These are phyloP conservation scores for Volvariella surrecta DNA, from an alignment of 1,284 basidiomycete genomes.

Conservation along the genomic window DNA sequence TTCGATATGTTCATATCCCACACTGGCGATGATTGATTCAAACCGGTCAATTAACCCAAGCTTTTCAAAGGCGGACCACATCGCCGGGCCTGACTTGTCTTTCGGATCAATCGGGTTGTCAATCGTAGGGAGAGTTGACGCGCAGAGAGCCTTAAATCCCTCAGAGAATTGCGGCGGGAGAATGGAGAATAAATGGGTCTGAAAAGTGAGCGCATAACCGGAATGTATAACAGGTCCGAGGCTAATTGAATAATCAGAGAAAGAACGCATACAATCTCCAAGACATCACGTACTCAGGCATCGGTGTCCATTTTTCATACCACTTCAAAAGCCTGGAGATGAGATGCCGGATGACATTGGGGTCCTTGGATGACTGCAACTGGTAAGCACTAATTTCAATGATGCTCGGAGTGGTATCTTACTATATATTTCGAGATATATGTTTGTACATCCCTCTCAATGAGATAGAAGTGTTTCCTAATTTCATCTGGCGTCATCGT, in stretches of 20 bases:
- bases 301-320: slow-evolving; percentile 60
- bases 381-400: neutral
- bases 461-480: slow-evolving; percentile 46
- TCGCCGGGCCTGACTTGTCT: slow-evolving; percentile 12
- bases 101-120: slow-evolving; percentile 18
- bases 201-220: slow-evolving; percentile 58
- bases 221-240: slow-evolving; percentile 50
- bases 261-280: neutral
- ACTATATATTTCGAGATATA: slow-evolving; percentile 60
- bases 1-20: slow-evolving; percentile 83
- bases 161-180: slow-evolving; percentile 57
- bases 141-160: slow-evolving; percentile 57
- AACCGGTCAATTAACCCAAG: slow-evolving; percentile 81
- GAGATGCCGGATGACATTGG: slow-evolving; percentile 39
- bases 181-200: slow-evolving; percentile 58
- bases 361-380: slow-evolving; percentile 35
- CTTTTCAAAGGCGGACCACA: slow-evolving; percentile 62
- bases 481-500: slow-evolving; percentile 45
- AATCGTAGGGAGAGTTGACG: slow-evolving; percentile 41
- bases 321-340: slow-evolving; percentile 52
- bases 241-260: slow-evolving; percentile 24
- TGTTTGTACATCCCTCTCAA: slow-evolving; percentile 48
- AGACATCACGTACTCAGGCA: slow-evolving; percentile 37
- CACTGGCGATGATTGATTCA: slow-evolving; percentile 73
- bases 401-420: slow-evolving; percentile 7